Evolutionary conservation across 129 eudicot species (phyloP).

Genomic region (Sambucus nigra): DNA sequence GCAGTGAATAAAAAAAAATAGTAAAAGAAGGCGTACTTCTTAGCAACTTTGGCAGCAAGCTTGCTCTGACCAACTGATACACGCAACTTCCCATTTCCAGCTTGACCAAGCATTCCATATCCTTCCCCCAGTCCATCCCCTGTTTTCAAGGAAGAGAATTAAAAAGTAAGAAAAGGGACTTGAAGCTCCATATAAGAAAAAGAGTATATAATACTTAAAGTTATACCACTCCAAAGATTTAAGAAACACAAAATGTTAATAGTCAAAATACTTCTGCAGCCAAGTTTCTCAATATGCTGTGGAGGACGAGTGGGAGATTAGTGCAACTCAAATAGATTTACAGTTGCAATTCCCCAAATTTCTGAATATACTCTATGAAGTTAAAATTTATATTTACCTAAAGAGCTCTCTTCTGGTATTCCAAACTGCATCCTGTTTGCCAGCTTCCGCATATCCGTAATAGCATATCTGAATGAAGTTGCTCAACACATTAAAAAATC

Average conservation of each 20-base stretch:
- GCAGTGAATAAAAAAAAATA: background rate
- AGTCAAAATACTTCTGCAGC: background rate
- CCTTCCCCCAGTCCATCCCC: conserved; percentile 98
- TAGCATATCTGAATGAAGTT: conserved; percentile 51
- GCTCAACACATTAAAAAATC: background rate
- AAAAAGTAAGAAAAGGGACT: background rate
- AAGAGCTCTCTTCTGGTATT: conserved; percentile 85
- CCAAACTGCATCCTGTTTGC: conserved; percentile 99
- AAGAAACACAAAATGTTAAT: background rate
- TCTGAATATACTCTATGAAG: background rate
- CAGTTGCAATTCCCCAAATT: background rate
- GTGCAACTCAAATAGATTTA: background rate
- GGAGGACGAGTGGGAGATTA: background rate
- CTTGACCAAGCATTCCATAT: conserved; percentile 95
- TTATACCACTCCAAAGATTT: background rate
- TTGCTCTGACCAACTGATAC: conserved; percentile 80
- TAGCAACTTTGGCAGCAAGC: conserved; percentile 89
- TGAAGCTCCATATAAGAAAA: background rate
- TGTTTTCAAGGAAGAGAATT: conserved; percentile 15
- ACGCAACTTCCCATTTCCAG: conserved; percentile 83
- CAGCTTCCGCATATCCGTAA: conserved; percentile 86
- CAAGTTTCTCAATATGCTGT: background rate
- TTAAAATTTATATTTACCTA: conserved; percentile 37
- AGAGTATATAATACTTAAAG: background rate
- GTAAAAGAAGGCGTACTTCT: conserved; percentile 39